Percentiles rank a stretch among this genome's conserved stretches.
These are phyloP conservation scores for Mercurialis annua DNA, from an alignment of 345 rosid genomes.

Conservation along the genomic window DNA sequence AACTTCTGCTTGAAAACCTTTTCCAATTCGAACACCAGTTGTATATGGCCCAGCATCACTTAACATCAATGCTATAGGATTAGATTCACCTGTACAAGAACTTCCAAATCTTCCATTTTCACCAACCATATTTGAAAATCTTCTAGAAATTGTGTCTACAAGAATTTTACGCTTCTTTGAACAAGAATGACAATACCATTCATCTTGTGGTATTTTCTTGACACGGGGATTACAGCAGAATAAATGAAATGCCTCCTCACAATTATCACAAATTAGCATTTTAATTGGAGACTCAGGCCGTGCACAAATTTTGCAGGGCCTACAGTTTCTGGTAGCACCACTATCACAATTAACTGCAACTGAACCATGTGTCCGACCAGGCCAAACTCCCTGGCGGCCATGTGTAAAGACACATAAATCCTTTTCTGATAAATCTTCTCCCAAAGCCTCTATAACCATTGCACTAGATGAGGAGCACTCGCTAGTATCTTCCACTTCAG, in stretches of 20 bases:
- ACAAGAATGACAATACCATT: constrained; percentile 84
- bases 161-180: constrained; percentile 41
- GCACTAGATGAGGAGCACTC: constrained; percentile 67
- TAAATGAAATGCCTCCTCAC: constrained; percentile 81
- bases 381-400: constrained; percentile 30
- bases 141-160: constrained; percentile 30
- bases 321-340: constrained; percentile 31
- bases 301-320: constrained; percentile 66
- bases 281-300: constrained; percentile 36
- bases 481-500: constrained; percentile 46
- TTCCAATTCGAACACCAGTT: constrained; percentile 59
- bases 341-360: constrained; percentile 27
- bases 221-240: constrained; percentile 58
- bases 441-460: constrained; percentile 28
- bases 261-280: constrained; percentile 84
- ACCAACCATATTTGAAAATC: constrained; percentile 29
- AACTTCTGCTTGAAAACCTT: constrained; percentile 85
- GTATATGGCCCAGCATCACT: constrained; percentile 50
- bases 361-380: constrained; percentile 23
- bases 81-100: constrained; percentile 31
- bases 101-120: constrained; percentile 34
- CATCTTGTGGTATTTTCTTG: constrained; percentile 52
- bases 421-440: constrained; percentile 37
- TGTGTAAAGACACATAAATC: constrained; percentile 41
- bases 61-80: constrained; percentile 48